Conservation (phyloP, 176 grass and related monocot genomes). For the Zizania latifolia region DNA sequence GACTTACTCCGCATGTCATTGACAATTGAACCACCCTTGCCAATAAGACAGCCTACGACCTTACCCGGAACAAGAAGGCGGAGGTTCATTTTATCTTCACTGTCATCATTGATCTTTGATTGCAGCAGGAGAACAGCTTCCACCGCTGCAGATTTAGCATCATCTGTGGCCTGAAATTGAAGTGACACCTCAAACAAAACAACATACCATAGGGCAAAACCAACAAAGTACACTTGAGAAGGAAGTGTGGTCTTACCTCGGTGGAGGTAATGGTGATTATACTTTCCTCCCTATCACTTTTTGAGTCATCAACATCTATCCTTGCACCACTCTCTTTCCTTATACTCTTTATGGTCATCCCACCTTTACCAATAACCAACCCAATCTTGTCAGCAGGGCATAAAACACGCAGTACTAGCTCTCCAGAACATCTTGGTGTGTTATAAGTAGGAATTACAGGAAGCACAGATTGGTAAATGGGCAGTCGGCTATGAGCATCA, state of each 20-base stretch:
- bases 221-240: neutral
- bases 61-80: conserved; percentile 79
- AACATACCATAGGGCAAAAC: neutral
- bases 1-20: conserved; percentile 88
- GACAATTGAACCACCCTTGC: conserved; percentile 86
- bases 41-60: conserved; percentile 91
- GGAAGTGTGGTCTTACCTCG: conserved; percentile 54
- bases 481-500: conserved; percentile 50
- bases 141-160: conserved; percentile 88
- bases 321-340: conserved; percentile 78
- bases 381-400: conserved; percentile 90
- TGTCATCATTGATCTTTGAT: conserved; percentile 77
- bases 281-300: conserved; percentile 72
- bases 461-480: conserved; percentile 64
- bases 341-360: conserved; percentile 83
- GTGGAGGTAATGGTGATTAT: conserved; percentile 71
- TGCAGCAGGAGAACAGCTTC: conserved; percentile 93
- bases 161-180: conserved; percentile 62
- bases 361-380: conserved; percentile 87
- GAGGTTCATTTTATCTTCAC: conserved; percentile 55
- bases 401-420: conserved; percentile 69
- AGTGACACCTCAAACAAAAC: conserved; percentile 19
- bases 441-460: conserved; percentile 63
- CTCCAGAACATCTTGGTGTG: conserved; percentile 54
- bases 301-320: conserved; percentile 84